These are phyloP conservation scores for Luvunga scandens DNA, from an alignment of 345 rosid species.

Conservation along the genomic window DNA sequence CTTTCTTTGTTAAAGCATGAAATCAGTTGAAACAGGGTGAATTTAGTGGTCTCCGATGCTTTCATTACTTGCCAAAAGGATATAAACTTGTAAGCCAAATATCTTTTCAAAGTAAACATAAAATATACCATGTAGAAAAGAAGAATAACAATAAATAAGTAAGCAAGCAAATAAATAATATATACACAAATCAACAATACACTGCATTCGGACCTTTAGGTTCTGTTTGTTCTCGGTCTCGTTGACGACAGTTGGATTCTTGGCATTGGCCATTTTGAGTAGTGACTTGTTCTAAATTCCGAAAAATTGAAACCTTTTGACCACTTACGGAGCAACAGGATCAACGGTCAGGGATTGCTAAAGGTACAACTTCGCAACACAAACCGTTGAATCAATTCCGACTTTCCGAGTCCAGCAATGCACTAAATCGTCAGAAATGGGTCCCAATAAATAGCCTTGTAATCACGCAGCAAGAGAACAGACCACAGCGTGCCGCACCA, in stretches of 20 bases:
- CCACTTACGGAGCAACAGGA: slow-evolving; percentile 13
- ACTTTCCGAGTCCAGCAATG: background rate
- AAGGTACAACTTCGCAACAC: background rate
- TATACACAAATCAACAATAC: background rate
- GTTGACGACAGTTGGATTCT: background rate
- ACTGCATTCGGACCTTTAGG: background rate
- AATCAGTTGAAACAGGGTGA: background rate
- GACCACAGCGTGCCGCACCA: background rate
- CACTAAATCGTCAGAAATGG: background rate
- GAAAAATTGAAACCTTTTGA: background rate
- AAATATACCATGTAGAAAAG: background rate
- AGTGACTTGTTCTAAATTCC: background rate
- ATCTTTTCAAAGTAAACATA: background rate
- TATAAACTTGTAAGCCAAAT: background rate
- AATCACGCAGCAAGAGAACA: background rate
- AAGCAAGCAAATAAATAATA: too few relatives aligned
- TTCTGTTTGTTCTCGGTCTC: background rate
- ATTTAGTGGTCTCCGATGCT: background rate
- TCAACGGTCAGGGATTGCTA: slow-evolving; percentile 36
- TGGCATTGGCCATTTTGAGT: background rate
- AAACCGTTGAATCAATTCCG: background rate
- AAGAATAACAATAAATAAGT: too few relatives aligned
- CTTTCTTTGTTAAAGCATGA: background rate
- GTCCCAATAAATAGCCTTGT: slow-evolving; percentile 11
- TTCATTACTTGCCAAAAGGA: background rate